These are phyloP conservation scores for Erythrobasidium hasegawianum DNA, from an alignment of 1,284 basidiomycete genomes.

Conservation along the genomic window DNA sequence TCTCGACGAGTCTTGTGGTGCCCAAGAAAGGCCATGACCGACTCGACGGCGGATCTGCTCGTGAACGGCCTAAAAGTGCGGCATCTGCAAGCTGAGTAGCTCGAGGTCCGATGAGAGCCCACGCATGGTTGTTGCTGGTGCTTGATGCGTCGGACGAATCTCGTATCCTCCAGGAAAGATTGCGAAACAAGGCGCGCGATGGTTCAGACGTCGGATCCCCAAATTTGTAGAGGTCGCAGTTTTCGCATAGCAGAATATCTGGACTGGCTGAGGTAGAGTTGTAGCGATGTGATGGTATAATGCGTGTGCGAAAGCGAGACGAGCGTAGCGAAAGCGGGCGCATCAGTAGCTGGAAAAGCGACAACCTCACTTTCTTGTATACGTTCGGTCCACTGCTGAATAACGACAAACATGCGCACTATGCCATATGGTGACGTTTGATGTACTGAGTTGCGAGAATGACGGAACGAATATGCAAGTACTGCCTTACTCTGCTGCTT, in stretches of 20 bases:
- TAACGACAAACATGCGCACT: too few relatives aligned
- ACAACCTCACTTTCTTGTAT: too few relatives aligned
- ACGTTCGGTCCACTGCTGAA: too few relatives aligned
- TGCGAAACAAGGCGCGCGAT: conserved; percentile 10
- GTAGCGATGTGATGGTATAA: too few relatives aligned
- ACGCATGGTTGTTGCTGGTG: conserved; percentile 5
- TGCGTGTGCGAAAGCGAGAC: too few relatives aligned
- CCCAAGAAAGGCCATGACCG: conserved; percentile 23
- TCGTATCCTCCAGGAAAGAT: conserved; percentile 10
- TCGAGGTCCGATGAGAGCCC: conserved; percentile 27
- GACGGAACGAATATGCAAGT: too few relatives aligned
- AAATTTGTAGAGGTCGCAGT: conserved; percentile 24
- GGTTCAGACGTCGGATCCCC: conserved; percentile 31
- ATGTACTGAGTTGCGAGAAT: too few relatives aligned
- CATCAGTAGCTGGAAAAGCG: too few relatives aligned
- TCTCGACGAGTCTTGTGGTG: conserved; percentile 30
- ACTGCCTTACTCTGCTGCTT: too few relatives aligned
- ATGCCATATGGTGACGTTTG: too few relatives aligned
- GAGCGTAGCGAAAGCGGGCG: too few relatives aligned
- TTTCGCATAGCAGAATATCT: conserved; percentile 13
- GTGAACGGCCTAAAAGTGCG: conserved; percentile 18
- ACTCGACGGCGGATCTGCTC: conserved; percentile 23
- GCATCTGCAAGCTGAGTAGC: conserved; percentile 14
- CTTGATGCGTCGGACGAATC: background rate
- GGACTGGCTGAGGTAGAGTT: background rate